Conservation (phyloP, 176 grass and related monocot genomes). For the Secale cereale region DNA sequence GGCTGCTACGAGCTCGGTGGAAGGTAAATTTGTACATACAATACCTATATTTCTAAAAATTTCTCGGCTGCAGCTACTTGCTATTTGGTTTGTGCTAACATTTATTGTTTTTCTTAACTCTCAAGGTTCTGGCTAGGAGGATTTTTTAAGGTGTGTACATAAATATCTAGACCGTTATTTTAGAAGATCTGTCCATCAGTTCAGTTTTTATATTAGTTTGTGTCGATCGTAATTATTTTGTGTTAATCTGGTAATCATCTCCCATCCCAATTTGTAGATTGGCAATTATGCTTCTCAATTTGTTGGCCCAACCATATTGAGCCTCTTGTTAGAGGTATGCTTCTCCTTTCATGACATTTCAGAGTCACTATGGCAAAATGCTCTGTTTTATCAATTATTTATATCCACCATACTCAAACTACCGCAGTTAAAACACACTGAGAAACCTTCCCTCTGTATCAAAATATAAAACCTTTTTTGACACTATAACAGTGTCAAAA, state of each 20-base stretch:
- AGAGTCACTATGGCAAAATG: not conserved
- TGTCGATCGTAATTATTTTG: not conserved
- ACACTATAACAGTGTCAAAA: too few relatives aligned
- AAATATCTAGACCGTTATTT: not conserved
- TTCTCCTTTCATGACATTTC: slow-evolving; percentile 21
- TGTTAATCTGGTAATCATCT: slow-evolving; percentile 1
- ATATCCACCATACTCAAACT: not conserved
- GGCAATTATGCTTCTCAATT: slow-evolving; percentile 96
- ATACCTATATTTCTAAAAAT: slow-evolving; percentile 13
- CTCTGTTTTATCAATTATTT: not conserved
- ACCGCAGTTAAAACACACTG: not conserved
- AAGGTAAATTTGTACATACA: slow-evolving; percentile 44
- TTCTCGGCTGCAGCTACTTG: too few relatives aligned
- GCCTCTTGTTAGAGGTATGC: slow-evolving; percentile 71
- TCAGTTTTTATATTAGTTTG: not conserved
- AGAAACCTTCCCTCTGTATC: not conserved
- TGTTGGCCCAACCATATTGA: slow-evolving; percentile 83
- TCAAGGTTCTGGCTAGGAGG: slow-evolving; percentile 93
- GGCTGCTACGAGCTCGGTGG: slow-evolving; percentile 77
- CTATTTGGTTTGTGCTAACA: not conserved
- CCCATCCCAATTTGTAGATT: slow-evolving; percentile 50
- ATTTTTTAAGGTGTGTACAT: slow-evolving; percentile 79
- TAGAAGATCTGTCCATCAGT: not conserved
- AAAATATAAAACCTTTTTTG: too few relatives aligned
- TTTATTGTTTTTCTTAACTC: slow-evolving; percentile 23